A percentile compares a stretch with the other conserved stretches of the same genome.
phyloP scores from a whole-genome alignment of 2,329 filamentous ascomycete genomes.

The Penicillium palitans region DNA sequence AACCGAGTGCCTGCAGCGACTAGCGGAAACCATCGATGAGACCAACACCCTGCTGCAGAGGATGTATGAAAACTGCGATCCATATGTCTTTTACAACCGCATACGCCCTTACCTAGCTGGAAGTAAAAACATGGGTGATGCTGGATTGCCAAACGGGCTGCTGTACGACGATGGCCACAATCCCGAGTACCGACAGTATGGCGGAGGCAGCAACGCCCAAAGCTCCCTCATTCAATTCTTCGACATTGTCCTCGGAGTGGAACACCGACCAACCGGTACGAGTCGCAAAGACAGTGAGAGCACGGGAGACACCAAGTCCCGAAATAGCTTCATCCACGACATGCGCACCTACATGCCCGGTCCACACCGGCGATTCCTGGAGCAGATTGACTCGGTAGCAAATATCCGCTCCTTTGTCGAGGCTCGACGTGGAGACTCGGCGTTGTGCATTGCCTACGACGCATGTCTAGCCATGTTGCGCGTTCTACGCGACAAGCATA shows the following conservation, averaged over 20 bases:
- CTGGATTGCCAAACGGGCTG: slow-evolving; percentile 82
- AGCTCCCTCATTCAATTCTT: slow-evolving; percentile 98
- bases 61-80: slow-evolving; percentile 96
- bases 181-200: slow-evolving; percentile 75
- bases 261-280: slow-evolving; percentile 85
- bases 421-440: slow-evolving; percentile 58
- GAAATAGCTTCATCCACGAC: slow-evolving; percentile 90
- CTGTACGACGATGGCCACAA: slow-evolving; percentile 80
- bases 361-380: slow-evolving; percentile 82
- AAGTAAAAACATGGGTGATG: slow-evolving; percentile 96
- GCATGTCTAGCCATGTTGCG: slow-evolving; percentile 80
- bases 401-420: slow-evolving; percentile 87
- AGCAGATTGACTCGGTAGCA: slow-evolving; percentile 73
- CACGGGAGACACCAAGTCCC: slow-evolving; percentile 49
- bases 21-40: slow-evolving; percentile 87
- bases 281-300: slow-evolving; percentile 44
- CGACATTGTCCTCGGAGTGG: slow-evolving; percentile 83
- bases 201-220: slow-evolving; percentile 94
- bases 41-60: slow-evolving; percentile 74
- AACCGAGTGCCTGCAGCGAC: slow-evolving; percentile 71
- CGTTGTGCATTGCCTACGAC: slow-evolving; percentile 80
- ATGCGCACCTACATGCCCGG: slow-evolving; percentile 99
- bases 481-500: slow-evolving; percentile 85
- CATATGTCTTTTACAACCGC: slow-evolving; percentile 90
- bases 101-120: slow-evolving; percentile 95